Evolutionary conservation across 208 protist genomes (phyloP), one percentile per base, ranked within the genome.

Genomic region (Leishmania tarentolae): DNA sequence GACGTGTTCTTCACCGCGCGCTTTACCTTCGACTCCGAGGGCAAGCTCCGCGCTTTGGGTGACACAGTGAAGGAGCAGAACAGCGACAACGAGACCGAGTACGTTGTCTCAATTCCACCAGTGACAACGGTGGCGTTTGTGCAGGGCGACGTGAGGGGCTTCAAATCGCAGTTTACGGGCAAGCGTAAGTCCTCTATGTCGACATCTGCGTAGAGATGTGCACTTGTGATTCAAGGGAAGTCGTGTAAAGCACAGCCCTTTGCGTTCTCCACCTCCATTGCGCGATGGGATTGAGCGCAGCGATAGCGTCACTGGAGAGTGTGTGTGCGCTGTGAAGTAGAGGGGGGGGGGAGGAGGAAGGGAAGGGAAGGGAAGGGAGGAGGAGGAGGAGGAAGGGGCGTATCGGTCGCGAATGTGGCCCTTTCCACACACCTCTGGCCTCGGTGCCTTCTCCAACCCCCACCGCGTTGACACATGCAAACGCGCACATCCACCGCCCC

Each of bases 61-160:
- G 37, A 71, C 37, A 86, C 46, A 8, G 77, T 90, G 35, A 81
- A 83, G 63, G 75, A 7, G 61, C 79, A 92, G 44, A 84, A 91
- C 69, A 86, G 83, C 47, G 77, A 68, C 6, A 75, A 65, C 56
- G 73, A 77, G 56, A 47, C 40, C 9, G 53, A 88, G 40, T 86
- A 87, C 79, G 68, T 87, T 53, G 76, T 89, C 50, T 73, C 81
- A 3, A 83, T 93, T 2, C 68, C 73, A 11, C 91, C 91, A 24
- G 70, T 75, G 57, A 66, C 82, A n/a, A 94, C 91, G 40, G 86
- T 88, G 53, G 68, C 75, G 46, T 94, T 94, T 59, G 85, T 88
- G 47, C 69, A 85, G 75, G 91, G 91, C 56, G 79, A 93, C 44
- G 68, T 92, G 31, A 71, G 79, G 31, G 82, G 86, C 57, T 94